Base-by-base conservation (phyloP, 257 asterid species). In the Rauvolfia tetraphylla region DNA sequence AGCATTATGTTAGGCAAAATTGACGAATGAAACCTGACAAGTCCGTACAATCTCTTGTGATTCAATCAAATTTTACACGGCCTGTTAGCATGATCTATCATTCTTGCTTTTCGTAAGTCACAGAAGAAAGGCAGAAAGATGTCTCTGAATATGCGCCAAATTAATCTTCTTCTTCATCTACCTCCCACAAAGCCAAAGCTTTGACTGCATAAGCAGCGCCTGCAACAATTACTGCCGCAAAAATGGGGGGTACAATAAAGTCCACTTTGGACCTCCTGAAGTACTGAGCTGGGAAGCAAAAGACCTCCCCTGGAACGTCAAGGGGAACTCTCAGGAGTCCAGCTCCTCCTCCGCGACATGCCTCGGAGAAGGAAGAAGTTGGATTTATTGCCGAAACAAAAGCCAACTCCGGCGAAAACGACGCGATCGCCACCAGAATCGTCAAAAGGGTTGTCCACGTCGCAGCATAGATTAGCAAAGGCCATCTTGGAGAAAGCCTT, bases 121-220 rank as follows among this genome's bases (percentile, higher is more conserved):
- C 14, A 38, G 4, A 56, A n/a, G 54, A 3, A 27, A 34, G 41
- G 7, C 25, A 7, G 3, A 7, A 36, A 56, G 22, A 18, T 0
- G 13, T 13, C 4, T 25, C 12, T 14, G 15, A n/a, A 15, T 12
- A 8, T 31, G 44, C 15, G 14, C 14, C 11, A 14, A 2, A 18
- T 0, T 79, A 66, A 48, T 74, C 76, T 15, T 76, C 18, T 7
- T 82, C 87, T 77, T 90, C 84, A 29, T 90, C 91, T 70, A 54
- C 90, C 77, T 94, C 97, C 91, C 96, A 86, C 57, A 94, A 82
- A 27, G 92, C 96, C 68, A 91, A 46, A 53, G 93, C 98, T 77
- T 83, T 90, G 62, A 93, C 88, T 48, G 85, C 85, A 49, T 84
- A 89, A 44, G 97, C 97, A 53, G 96, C 88, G 69, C 78, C 80